These are phyloP conservation scores for Lathyrus tuberosus DNA, from an alignment of 306 rosid genomes.

Conservation along the genomic window DNA sequence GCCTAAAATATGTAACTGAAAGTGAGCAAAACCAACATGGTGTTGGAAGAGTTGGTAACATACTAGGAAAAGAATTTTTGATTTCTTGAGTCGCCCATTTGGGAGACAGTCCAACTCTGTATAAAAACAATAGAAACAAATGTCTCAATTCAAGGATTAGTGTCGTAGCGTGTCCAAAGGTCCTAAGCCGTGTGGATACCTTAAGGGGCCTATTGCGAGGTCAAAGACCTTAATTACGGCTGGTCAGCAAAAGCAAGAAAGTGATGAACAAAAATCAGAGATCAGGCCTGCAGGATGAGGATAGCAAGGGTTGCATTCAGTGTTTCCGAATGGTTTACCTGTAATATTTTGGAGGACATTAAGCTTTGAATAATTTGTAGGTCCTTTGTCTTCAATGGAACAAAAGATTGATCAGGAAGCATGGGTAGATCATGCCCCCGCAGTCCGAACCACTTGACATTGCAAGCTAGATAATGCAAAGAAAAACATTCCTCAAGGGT, in stretches of 20 bases:
- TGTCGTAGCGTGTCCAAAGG: too few relatives aligned
- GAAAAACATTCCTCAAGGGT: conserved; percentile 17
- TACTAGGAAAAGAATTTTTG: too few relatives aligned
- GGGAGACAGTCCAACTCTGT: too few relatives aligned
- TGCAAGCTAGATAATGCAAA: conserved; percentile 67
- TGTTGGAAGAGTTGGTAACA: too few relatives aligned
- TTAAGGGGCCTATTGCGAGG: background rate
- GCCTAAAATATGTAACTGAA: too few relatives aligned
- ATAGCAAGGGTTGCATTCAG: background rate
- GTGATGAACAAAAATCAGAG: conserved; percentile 8
- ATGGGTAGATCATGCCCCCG: conserved; percentile 68
- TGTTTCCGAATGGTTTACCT: conserved; percentile 48
- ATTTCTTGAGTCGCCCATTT: too few relatives aligned
- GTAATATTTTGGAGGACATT: conserved; percentile 72
- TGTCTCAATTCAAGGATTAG: too few relatives aligned
- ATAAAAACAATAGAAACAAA: too few relatives aligned
- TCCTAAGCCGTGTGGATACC: background rate
- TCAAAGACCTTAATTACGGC: background rate
- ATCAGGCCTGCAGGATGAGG: conserved; percentile 16
- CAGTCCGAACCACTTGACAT: conserved; percentile 82
- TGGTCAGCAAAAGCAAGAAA: background rate
- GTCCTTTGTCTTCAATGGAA: conserved; percentile 72
- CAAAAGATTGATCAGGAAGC: conserved; percentile 63
- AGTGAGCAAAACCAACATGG: too few relatives aligned
- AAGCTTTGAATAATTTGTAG: conserved; percentile 78